Evolutionary conservation across 345 rosid genomes (phyloP).

Genomic region (Eucalyptus cladocalyx): DNA sequence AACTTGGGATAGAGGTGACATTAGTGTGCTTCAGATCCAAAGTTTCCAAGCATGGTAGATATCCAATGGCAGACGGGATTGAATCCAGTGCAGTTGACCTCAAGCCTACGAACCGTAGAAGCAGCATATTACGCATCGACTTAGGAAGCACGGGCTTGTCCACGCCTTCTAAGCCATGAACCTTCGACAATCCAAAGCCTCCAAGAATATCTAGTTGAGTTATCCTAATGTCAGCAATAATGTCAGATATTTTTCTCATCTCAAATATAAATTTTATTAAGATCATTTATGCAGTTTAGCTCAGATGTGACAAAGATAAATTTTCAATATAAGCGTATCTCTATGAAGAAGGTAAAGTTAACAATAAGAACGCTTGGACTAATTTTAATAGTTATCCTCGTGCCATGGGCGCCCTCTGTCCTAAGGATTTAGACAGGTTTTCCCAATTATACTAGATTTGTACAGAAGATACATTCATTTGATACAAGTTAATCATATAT

Average conservation of each 20-base stretch:
- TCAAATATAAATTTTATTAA: background rate
- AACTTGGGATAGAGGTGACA: constrained; percentile 4
- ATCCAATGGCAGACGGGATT: background rate
- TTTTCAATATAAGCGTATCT: background rate
- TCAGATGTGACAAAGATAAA: background rate
- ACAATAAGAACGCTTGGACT: background rate
- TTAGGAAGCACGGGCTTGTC: constrained; percentile 16
- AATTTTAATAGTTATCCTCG: background rate
- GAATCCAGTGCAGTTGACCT: background rate
- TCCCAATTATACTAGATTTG: background rate
- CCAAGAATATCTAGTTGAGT: background rate
- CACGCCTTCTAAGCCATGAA: constrained; percentile 20
- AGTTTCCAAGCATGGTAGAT: constrained; percentile 11
- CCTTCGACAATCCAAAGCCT: constrained; percentile 3
- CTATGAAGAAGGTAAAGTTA: background rate
- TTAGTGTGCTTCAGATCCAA: constrained; percentile 26
- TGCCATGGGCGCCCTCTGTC: background rate
- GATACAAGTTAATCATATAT: background rate
- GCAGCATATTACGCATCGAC: background rate
- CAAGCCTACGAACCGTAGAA: constrained; percentile 10
- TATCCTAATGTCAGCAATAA: background rate
- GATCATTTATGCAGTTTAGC: background rate
- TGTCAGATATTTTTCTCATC: background rate
- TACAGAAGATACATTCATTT: background rate
- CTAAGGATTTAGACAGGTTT: background rate